Base-by-base conservation (phyloP, 768 basidiomycete species). In the Rhodosporidiobolus sp. region DNA sequence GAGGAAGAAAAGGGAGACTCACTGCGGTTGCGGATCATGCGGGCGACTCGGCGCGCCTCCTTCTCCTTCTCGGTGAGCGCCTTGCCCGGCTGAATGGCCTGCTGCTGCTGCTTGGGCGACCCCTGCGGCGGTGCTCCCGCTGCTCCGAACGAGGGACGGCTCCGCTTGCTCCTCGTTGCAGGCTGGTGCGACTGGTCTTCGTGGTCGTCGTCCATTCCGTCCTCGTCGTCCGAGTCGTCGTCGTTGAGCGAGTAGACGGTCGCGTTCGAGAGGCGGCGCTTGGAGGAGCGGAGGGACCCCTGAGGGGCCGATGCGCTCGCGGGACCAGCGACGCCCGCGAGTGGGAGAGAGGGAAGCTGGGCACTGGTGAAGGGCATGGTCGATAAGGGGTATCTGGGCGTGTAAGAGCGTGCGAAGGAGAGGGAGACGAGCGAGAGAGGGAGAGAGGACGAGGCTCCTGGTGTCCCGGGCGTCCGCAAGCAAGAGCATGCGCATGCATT, bases 21-120 rank as follows among this genome's bases (percentile, higher is more conserved):
- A 75, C 74, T 75, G 11, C 74, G 66, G 48, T 75, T 75, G 49
- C 74, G 58, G 64, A 75, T 69, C 74, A 75, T 75, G 30, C 74
- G 32, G 0, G 74, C 74, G 26, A 65, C 38, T 30, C 59, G 63
- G 26, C 74, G 56, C 12, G 34, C n/a, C 54, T 75, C 74, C 67
- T 75, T 75, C 32, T 72, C 69, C 61, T 67, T 67, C 49, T 67
- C 65, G 1, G 48, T 38, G 35, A 71, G 49, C 4, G 64, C 64
- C 48, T 57, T 71, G 34, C 5, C 35, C 48, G 49, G 35, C 17
- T 49, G 48, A n/a, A n/a, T n/a, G 9, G 48, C 48, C 9, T 17
- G 4, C 24, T 4, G 14, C 54, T 6, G 30, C 32, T 55, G 54
- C 54, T 55, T n/a, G n/a, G 54, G n/a, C 6, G 54, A 34, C 38